Evolutionary conservation across 2,329 filamentous ascomycete species (phyloP).

Genomic region (Achaetomium macrosporum): DNA sequence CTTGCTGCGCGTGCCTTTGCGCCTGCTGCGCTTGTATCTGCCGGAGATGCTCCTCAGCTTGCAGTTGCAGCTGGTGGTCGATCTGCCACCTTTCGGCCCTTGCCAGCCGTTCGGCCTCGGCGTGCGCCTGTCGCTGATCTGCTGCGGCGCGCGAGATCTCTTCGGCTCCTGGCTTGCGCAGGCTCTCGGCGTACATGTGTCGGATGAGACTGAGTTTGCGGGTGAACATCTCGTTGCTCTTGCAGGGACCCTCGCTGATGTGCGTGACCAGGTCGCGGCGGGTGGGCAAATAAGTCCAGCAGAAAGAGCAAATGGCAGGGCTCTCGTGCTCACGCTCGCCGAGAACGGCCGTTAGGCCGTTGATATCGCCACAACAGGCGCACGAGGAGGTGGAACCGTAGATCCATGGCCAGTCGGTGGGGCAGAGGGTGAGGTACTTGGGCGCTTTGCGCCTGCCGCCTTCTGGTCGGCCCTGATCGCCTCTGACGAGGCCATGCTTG

Average conservation of each 20-base stretch:
- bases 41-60: neutral
- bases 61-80: slow-evolving; percentile 1
- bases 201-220: slow-evolving; percentile 7
- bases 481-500: slow-evolving; percentile 12
- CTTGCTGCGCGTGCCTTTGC: neutral
- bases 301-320: slow-evolving; percentile 15
- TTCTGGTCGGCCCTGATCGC: slow-evolving; percentile 10
- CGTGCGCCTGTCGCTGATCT: slow-evolving; percentile 2
- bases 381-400: slow-evolving; percentile 8
- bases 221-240: slow-evolving; percentile 6
- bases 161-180: slow-evolving; percentile 5
- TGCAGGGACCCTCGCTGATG: slow-evolving; percentile 7
- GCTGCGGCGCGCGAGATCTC: neutral
- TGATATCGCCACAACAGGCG: slow-evolving; percentile 3
- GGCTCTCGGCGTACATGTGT: slow-evolving; percentile 4
- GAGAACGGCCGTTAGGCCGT: slow-evolving; percentile 1
- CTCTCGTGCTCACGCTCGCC: slow-evolving; percentile 12
- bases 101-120: slow-evolving; percentile 7
- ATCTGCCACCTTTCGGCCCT: slow-evolving; percentile 4
- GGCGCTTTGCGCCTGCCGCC: slow-evolving; percentile 6
- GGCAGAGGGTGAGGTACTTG: slow-evolving; percentile 18
- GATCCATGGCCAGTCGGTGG: slow-evolving; percentile 14
- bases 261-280: slow-evolving; percentile 9
- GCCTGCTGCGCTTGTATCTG: neutral
- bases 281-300: slow-evolving; percentile 13